phyloP scores from a whole-genome alignment of 2,329 filamentous ascomycete species.

The Ophiostoma sp. region DNA sequence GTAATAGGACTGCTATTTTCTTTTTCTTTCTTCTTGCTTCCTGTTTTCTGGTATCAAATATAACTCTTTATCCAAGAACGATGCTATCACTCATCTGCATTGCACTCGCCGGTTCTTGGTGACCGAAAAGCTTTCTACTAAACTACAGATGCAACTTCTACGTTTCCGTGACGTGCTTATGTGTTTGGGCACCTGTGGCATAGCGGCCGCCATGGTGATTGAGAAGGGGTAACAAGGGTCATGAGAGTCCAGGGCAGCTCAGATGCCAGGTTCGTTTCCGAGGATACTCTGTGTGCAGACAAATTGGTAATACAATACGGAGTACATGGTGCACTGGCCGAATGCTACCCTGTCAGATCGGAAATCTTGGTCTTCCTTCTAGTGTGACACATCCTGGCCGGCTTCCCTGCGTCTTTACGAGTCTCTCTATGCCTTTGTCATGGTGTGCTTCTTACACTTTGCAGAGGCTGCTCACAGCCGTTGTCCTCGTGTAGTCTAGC shows the following conservation, averaged over 20 bases:
- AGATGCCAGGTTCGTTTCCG: no score
- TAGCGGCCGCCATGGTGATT: background rate
- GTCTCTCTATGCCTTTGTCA: no score
- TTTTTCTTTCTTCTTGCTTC: no score
- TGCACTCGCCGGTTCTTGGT: background rate
- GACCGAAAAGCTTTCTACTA: background rate
- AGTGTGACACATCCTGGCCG: background rate
- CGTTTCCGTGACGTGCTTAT: background rate
- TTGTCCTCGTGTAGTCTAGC: no score
- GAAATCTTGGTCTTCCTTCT: background rate
- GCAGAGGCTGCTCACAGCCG: no score
- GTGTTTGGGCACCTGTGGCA: background rate
- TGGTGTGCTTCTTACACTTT: no score
- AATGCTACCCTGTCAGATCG: background rate
- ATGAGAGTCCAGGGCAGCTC: background rate
- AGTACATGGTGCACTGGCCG: background rate
- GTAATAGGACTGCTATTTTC: no score
- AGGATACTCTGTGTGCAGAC: background rate
- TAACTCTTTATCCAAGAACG: no score
- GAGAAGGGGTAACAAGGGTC: background rate
- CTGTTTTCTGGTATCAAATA: no score
- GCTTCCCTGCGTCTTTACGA: background rate
- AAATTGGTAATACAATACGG: background rate
- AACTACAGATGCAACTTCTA: background rate
- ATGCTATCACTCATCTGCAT: background rate